Evolutionary conservation across 331 rosid genomes (phyloP).

Genomic region (Malus hybrid): DNA sequence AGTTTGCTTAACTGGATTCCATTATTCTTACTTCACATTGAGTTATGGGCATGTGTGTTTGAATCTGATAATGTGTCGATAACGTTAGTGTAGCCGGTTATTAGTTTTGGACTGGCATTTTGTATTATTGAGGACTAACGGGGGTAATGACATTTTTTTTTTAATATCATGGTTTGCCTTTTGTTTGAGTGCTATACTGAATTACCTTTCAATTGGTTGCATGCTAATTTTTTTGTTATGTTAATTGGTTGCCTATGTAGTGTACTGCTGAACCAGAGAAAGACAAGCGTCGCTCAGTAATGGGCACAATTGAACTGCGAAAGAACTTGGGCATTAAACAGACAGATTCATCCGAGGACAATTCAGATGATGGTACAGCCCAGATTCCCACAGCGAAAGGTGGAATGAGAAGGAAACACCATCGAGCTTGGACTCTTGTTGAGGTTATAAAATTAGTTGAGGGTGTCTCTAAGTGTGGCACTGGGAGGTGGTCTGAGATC

Average conservation of each 20-base stretch:
- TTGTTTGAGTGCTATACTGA: background rate
- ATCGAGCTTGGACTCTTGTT: constrained; percentile 90
- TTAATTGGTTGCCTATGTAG: constrained; percentile 18
- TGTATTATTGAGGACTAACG: background rate
- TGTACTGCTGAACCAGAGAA: constrained; percentile 36
- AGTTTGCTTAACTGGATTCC: background rate
- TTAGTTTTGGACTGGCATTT: background rate
- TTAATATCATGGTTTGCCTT: background rate
- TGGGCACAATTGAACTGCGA: constrained; percentile 27
- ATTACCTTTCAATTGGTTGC: background rate
- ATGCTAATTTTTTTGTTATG: background rate
- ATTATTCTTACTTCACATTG: background rate
- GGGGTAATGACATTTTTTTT: background rate
- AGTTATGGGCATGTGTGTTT: background rate
- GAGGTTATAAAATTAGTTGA: constrained; percentile 91
- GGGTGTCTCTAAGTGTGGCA: constrained; percentile 86
- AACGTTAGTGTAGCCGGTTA: background rate
- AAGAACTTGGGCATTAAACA: constrained; percentile 37
- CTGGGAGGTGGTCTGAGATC: constrained; percentile 99
- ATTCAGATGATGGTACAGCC: constrained; percentile 40
- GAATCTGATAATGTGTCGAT: background rate
- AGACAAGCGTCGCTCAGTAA: constrained; percentile 30
- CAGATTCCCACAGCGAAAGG: constrained; percentile 71
- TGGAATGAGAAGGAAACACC: constrained; percentile 91
- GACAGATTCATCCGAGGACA: constrained; percentile 36